Percentiles rank a stretch among this genome's conserved stretches.
These are phyloP conservation scores for Dactylis glomerata DNA, from an alignment of 176 grass and related monocot species.

Conservation along the genomic window DNA sequence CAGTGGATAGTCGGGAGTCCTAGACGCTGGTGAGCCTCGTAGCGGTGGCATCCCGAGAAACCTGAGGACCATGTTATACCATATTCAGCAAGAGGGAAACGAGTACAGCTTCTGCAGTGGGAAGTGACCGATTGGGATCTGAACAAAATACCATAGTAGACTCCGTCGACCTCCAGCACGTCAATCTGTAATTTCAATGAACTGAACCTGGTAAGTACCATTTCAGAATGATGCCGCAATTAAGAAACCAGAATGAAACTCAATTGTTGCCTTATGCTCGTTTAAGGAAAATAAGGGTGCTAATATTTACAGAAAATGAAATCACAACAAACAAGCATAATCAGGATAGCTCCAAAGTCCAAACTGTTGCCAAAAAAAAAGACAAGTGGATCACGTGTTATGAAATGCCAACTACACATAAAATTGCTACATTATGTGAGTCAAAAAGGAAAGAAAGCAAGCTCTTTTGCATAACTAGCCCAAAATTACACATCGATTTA, in stretches of 20 bases:
- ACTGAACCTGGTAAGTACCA: constrained; percentile 17
- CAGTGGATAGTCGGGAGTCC: constrained; percentile 86
- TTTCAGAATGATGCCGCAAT: neutral
- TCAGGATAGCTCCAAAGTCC: neutral
- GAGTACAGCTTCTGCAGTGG: neutral
- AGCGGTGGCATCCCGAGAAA: constrained; percentile 95
- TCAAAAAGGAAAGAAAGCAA: neutral
- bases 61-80: constrained; percentile 38
- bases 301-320: neutral
- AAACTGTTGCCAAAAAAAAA: neutral
- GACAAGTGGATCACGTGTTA: neutral
- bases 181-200: constrained; percentile 70
- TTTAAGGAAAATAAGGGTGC: neutral
- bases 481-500: neutral
- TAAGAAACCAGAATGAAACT: constrained; percentile 21
- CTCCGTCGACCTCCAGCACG: constrained; percentile 84
- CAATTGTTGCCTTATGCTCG: neutral
- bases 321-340: neutral
- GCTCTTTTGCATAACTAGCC: neutral
- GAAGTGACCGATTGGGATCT: neutral
- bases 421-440: neutral
- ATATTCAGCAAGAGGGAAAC: constrained; percentile 16
- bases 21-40: constrained; percentile 85
- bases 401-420: neutral
- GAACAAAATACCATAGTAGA: constrained; percentile 68